Conservation (phyloP, 495 filamentous ascomycete genomes). For the Hypoxylon subgilvum region DNA sequence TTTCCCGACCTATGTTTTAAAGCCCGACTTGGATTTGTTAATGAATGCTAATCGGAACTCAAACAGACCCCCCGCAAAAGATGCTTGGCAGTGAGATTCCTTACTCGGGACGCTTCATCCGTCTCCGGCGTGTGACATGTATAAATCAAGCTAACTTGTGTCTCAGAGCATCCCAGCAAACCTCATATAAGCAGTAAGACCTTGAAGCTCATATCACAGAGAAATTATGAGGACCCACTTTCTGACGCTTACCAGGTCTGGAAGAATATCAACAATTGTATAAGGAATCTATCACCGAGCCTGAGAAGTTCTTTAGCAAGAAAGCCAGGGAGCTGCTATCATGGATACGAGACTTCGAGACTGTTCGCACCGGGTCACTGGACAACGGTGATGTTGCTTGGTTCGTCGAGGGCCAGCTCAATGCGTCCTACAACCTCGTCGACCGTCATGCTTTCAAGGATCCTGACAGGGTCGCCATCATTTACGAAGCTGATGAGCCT, state of each 20-base stretch:
- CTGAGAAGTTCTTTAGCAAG: conserved; percentile 87
- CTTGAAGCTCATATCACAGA: neutral
- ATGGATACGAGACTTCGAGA: conserved; percentile 92
- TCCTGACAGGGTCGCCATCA: conserved; percentile 91
- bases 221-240: conserved; percentile 19
- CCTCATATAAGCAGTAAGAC: conserved; percentile 60
- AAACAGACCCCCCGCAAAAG: conserved; percentile 60
- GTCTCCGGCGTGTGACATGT: neutral
- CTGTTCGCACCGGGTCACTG: conserved; percentile 80
- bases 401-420: conserved; percentile 93
- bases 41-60: conserved; percentile 25
- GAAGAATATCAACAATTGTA: conserved; percentile 93
- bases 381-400: conserved; percentile 84
- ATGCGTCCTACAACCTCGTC: conserved; percentile 96
- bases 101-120: neutral
- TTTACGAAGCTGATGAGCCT: conserved; percentile 97
- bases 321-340: conserved; percentile 86
- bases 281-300: conserved; percentile 92
- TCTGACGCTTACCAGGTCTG: conserved; percentile 50
- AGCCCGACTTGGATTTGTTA: neutral
- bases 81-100: conserved; percentile 66
- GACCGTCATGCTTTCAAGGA: conserved; percentile 94
- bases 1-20: conserved; percentile 19
- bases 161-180: conserved; percentile 63
- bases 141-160: conserved; percentile 41